A percentile compares a stretch with the other conserved stretches of the same genome.
Conservation (phyloP, 31 red algal genomes). For the Porphyra umbilicalis region DNA sequence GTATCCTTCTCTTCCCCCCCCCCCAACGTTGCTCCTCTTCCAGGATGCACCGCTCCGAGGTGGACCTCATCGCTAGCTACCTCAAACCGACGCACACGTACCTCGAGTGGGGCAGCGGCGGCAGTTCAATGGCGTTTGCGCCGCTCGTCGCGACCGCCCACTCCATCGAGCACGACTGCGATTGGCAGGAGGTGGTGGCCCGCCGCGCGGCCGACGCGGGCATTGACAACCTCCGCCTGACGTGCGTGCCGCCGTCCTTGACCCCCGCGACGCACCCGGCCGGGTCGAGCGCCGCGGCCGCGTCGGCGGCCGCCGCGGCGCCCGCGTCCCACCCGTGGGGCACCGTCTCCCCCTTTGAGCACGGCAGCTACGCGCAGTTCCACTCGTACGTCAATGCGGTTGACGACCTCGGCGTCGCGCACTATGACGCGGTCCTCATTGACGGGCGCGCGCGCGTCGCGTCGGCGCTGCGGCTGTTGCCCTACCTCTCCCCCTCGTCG, state of each 20-base stretch:
- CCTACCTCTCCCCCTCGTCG: conserved; percentile 21
- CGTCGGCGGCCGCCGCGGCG: not conserved
- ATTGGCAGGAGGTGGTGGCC: conserved; percentile 11
- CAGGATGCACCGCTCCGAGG: conserved; percentile 65
- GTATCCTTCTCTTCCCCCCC: too few relatives aligned
- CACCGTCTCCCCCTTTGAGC: conserved; percentile 29
- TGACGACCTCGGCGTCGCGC: conserved; percentile 11
- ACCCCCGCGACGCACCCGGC: not conserved
- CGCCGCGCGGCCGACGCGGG: not conserved
- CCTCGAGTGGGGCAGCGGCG: conserved; percentile 50
- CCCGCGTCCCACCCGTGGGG: conserved; percentile 43
- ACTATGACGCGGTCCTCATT: conserved; percentile 52
- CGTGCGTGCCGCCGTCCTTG: not conserved
- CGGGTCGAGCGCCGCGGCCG: not conserved
- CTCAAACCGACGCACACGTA: conserved; percentile 19
- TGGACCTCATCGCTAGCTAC: conserved; percentile 42
- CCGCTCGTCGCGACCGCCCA: conserved; percentile 25
- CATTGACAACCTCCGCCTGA: not conserved
- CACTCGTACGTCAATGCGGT: conserved; percentile 53
- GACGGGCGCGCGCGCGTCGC: conserved; percentile 60
- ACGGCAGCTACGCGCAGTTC: conserved; percentile 53
- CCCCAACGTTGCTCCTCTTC: conserved; percentile 8
- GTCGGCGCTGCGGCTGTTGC: conserved; percentile 31
- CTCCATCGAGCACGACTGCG: conserved; percentile 54
- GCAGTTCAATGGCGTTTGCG: conserved; percentile 27